These are phyloP conservation scores for Trichoderma atrobrunneum DNA, from an alignment of 2,329 filamentous ascomycete species.

Conservation along the genomic window DNA sequence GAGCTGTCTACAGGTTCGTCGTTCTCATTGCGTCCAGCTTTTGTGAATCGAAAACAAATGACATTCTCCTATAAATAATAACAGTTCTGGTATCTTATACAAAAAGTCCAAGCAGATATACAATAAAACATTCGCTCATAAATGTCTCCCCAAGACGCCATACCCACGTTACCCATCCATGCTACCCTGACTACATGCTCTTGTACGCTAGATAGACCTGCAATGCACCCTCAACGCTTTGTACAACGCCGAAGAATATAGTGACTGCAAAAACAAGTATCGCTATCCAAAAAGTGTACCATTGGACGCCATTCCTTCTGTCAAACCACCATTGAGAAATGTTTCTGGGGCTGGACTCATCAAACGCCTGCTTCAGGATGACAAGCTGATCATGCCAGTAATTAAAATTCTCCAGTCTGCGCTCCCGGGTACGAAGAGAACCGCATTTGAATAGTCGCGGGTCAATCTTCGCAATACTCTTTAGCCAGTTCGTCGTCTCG, in stretches of 20 bases:
- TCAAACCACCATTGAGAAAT: conserved; percentile 44
- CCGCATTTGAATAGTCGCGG: conserved; percentile 27
- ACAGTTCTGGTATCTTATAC: not conserved
- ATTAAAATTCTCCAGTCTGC: conserved; percentile 31
- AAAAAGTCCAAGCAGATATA: not conserved
- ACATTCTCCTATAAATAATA: not conserved
- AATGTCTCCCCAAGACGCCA: not conserved
- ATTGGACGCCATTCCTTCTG: conserved; percentile 40
- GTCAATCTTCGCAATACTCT: conserved; percentile 27
- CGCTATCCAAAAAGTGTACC: conserved; percentile 46
- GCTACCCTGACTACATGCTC: not conserved
- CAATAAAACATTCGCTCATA: not conserved
- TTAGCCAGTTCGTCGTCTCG: conserved; percentile 26
- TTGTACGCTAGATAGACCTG: conserved; percentile 3
- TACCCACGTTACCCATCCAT: not conserved
- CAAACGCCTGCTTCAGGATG: conserved; percentile 41
- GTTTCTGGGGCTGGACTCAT: conserved; percentile 36
- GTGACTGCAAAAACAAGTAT: conserved; percentile 33
- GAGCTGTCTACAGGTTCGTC: not conserved
- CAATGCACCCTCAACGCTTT: conserved; percentile 39
- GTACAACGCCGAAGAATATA: conserved; percentile 40
- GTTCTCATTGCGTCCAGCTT: not conserved
- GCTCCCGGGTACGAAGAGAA: conserved; percentile 29
- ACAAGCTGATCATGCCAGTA: conserved; percentile 45
- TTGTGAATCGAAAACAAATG: not conserved